phyloP scores from a whole-genome alignment of 495 filamentous ascomycete genomes.

The Aspergillus sclerotioniger region DNA sequence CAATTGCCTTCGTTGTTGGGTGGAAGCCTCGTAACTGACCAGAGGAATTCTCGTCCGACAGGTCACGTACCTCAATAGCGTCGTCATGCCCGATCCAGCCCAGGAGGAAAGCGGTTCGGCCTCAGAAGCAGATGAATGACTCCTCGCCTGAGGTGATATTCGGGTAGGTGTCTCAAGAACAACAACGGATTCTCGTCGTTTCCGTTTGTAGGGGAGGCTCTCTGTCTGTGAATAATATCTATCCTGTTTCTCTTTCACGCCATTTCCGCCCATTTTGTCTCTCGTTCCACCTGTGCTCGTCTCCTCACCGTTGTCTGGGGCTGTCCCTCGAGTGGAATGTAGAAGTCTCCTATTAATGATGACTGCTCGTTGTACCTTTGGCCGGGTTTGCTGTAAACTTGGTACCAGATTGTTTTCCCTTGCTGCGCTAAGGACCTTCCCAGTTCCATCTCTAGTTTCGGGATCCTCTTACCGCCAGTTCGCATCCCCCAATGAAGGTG shows the following conservation, averaged over 20 bases:
- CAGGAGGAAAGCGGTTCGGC: conserved; percentile 10
- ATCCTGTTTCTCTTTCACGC: conserved; percentile 2
- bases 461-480: conserved; percentile 25
- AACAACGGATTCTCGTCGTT: neutral
- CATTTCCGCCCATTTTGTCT: conserved; percentile 1
- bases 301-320: neutral
- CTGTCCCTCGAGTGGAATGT: neutral
- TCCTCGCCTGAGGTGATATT: neutral
- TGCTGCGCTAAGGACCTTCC: conserved; percentile 19
- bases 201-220: neutral
- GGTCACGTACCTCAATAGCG: conserved; percentile 61
- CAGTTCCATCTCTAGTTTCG: conserved; percentile 15
- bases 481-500: conserved; percentile 20
- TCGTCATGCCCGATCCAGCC: conserved; percentile 61
- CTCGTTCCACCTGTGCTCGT: neutral
- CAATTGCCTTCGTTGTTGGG: conserved; percentile 2
- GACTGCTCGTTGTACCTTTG: conserved; percentile 1
- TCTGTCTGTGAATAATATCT: conserved; percentile 2
- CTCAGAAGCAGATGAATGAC: conserved; percentile 16
- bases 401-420: conserved; percentile 12
- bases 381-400: conserved; percentile 11
- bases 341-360: neutral
- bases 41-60: conserved; percentile 30
- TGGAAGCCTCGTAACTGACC: conserved; percentile 25
- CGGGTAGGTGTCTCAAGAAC: neutral